Evolutionary conservation across 202 grass and related monocot species (phyloP).

Genomic region (Musa balbisiana): DNA sequence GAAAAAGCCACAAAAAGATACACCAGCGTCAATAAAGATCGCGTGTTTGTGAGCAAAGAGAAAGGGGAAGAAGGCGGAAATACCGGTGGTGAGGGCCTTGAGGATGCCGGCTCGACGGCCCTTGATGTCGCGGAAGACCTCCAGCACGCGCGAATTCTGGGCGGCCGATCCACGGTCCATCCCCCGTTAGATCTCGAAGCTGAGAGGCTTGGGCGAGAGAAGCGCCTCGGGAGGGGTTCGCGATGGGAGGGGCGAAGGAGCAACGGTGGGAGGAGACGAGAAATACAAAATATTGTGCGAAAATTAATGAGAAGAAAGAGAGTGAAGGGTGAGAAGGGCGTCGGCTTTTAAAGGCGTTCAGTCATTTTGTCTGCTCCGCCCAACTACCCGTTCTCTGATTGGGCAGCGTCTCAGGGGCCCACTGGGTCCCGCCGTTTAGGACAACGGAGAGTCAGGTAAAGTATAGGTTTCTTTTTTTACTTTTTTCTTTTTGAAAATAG

Average conservation of each 20-base stretch:
- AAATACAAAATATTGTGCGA: neutral
- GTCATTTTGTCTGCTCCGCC: too few relatives aligned
- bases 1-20: neutral
- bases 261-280: conserved; percentile 3
- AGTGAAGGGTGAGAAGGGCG: too few relatives aligned
- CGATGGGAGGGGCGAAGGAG: neutral
- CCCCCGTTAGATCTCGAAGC: neutral
- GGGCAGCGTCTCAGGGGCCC: accelerated
- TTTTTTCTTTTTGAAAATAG: too few relatives aligned
- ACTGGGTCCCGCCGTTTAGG: too few relatives aligned
- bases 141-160: neutral
- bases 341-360: too few relatives aligned
- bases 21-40: neutral
- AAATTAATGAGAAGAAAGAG: neutral
- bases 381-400: too few relatives aligned
- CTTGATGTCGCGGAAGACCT: conserved; percentile 13
- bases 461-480: accelerated
- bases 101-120: conserved; percentile 8
- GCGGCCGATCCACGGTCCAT: conserved; percentile 9
- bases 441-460: too few relatives aligned
- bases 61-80: neutral
- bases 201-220: neutral
- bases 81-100: conserved; percentile 9
- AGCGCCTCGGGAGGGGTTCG: neutral
- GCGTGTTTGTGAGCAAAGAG: neutral